Base-by-base conservation (phyloP, 2,329 filamentous ascomycete genomes). In the Hypomyces perniciosus region DNA sequence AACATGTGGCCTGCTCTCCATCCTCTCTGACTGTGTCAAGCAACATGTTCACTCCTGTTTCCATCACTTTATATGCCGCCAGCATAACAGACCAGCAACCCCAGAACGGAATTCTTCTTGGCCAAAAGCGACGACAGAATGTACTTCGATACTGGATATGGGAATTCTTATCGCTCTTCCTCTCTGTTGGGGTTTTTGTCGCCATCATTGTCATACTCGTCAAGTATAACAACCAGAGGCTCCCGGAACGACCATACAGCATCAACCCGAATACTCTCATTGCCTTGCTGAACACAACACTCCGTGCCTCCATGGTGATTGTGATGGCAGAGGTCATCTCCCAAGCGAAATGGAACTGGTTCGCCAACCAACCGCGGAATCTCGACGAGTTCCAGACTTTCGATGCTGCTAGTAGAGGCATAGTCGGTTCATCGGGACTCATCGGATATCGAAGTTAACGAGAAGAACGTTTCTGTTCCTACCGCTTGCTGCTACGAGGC, bases 311-410 rank as follows among this genome's bases (percentile, higher is more conserved):
- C 6, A 57, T 67, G 45, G 56, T 63, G 0, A 58, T 61, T 31
- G 58, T 57, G 8, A 56, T 64, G 7, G 59, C 63, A 0, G 62
- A 64, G 50, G 57, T 65, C 37, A 62, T 67, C 44, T 60, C 62
- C 30, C 65, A 68, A 50, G 53, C 59, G 44, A 66, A 67, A 35
- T 68, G 64, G 64, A 51, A 48, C 1, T 66, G 64, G 62, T 66
- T 66, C 44, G 53, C 61, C 10, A 53, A 61, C 34, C 55, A 55
- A 4, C 54, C 55, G 2, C 58, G 62, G 12, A 60, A 62, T 0
- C 51, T 68, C 6, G 55, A 56, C 40, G 57, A 66, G 30, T 54
- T 66, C 4, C 59, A 66, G 31, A 57, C 59, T 42, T 66, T 66
- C 26, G 64, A 67, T 40, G 54, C 56, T 4, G 65, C 64, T 2